These are phyloP conservation scores for Inga laurina DNA, from an alignment of 306 rosid species.

Conservation along the genomic window DNA sequence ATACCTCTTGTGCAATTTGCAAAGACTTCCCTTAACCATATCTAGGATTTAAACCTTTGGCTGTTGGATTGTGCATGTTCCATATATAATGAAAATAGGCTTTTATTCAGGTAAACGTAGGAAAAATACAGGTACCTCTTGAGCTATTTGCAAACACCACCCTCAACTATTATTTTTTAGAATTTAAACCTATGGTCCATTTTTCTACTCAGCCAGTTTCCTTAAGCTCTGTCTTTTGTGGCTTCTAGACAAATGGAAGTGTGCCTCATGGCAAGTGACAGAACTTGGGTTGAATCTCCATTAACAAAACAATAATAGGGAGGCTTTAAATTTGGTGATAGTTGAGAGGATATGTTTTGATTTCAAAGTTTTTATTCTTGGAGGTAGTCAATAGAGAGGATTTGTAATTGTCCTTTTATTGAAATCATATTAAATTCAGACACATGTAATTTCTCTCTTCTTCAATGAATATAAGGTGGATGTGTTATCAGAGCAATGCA, in stretches of 20 bases:
- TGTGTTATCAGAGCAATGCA: constrained; percentile 7
- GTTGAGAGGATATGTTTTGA: background rate
- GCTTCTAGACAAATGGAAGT: background rate
- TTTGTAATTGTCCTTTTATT: background rate
- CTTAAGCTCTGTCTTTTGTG: background rate
- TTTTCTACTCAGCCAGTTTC: background rate
- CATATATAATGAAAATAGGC: background rate
- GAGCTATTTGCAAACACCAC: background rate
- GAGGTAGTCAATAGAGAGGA: background rate
- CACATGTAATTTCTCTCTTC: background rate
- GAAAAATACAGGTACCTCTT: background rate
- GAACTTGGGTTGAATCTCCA: background rate
- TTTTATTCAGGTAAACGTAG: background rate
- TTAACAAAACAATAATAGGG: background rate
- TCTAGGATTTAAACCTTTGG: background rate
- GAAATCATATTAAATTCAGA: background rate
- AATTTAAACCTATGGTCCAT: background rate
- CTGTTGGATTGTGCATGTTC: background rate
- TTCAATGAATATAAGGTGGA: constrained; percentile 1
- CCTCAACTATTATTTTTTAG: background rate
- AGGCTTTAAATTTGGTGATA: background rate
- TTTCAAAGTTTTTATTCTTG: background rate
- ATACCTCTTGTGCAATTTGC: background rate
- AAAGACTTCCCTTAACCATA: background rate
- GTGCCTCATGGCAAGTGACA: background rate